Percentiles rank a stretch among this genome's conserved stretches.
Conservation (phyloP, 2,329 filamentous ascomycete species). For the Pestalotiopsis sp. region DNA sequence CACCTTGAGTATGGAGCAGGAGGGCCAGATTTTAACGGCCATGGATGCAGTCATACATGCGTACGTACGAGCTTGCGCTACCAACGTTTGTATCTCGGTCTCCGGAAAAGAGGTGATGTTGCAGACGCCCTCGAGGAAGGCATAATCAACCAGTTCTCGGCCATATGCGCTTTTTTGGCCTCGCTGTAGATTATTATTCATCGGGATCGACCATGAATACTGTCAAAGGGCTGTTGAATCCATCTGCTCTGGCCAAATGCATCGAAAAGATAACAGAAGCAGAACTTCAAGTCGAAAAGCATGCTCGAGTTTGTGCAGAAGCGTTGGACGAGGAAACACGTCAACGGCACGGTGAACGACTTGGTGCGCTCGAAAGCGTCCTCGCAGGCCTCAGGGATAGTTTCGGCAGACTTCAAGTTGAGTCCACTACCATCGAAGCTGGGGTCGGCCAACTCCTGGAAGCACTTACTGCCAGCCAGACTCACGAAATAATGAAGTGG, state of each 20-base stretch:
- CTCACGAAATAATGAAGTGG: background rate
- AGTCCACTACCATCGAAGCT: background rate
- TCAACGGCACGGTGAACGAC: background rate
- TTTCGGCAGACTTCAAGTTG: background rate
- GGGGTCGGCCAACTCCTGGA: background rate
- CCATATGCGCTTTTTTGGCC: background rate
- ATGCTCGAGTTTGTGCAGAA: background rate
- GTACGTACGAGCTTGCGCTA: background rate
- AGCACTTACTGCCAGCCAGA: background rate
- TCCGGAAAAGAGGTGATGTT: too few species aligned
- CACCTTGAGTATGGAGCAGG: background rate
- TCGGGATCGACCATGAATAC: background rate
- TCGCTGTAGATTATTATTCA: background rate
- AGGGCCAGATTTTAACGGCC: background rate
- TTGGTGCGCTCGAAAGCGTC: background rate
- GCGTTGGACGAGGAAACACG: background rate
- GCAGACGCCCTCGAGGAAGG: background rate
- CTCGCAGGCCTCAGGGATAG: background rate
- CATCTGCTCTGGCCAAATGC: background rate
- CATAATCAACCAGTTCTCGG: background rate
- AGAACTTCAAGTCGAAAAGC: too few species aligned
- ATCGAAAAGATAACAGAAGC: background rate
- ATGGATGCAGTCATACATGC: background rate
- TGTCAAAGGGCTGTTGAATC: background rate
- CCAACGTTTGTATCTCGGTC: background rate